Evolutionary conservation across 1,139 yeast species (phyloP).

Genomic region (Fermentozyma sake): DNA sequence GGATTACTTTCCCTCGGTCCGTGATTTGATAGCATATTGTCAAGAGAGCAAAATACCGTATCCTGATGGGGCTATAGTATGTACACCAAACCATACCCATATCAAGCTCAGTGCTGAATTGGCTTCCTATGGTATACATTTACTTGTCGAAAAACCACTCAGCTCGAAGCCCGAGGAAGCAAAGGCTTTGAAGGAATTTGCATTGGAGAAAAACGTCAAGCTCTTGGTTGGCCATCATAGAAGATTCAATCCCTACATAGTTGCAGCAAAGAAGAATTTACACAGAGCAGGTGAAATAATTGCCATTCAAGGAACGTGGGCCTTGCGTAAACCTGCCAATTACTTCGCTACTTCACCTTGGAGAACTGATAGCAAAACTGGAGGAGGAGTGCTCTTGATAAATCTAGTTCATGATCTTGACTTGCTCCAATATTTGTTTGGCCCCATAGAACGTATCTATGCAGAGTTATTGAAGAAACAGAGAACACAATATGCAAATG

Average conservation of each 20-base stretch:
- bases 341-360: conserved; percentile 32
- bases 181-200: conserved; percentile 24
- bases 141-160: conserved; percentile 37
- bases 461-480: conserved; percentile 34
- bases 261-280: conserved; percentile 30
- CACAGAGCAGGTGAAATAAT: conserved; percentile 26
- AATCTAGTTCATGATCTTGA: conserved; percentile 41
- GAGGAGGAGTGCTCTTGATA: conserved; percentile 38
- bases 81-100: conserved; percentile 41
- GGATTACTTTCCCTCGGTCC: conserved; percentile 23
- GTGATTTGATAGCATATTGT: conserved; percentile 26
- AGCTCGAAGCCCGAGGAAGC: conserved; percentile 29
- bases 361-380: conserved; percentile 29
- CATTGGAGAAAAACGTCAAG: conserved; percentile 18
- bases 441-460: conserved; percentile 34
- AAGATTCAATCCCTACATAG: conserved; percentile 35
- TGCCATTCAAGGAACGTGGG: conserved; percentile 41
- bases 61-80: conserved; percentile 38
- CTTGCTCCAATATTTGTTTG: conserved; percentile 32
- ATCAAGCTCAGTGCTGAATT: conserved; percentile 28
- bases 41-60: conserved; percentile 12
- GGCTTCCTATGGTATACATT: conserved; percentile 29
- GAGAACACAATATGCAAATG: conserved; percentile 23
- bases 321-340: conserved; percentile 28
- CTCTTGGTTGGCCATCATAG: conserved; percentile 39